Percentiles rank a stretch among this genome's conserved stretches.
These are phyloP conservation scores for Pyrenophora seminiperda DNA, from an alignment of 2,329 filamentous ascomycete species.

Conservation along the genomic window DNA sequence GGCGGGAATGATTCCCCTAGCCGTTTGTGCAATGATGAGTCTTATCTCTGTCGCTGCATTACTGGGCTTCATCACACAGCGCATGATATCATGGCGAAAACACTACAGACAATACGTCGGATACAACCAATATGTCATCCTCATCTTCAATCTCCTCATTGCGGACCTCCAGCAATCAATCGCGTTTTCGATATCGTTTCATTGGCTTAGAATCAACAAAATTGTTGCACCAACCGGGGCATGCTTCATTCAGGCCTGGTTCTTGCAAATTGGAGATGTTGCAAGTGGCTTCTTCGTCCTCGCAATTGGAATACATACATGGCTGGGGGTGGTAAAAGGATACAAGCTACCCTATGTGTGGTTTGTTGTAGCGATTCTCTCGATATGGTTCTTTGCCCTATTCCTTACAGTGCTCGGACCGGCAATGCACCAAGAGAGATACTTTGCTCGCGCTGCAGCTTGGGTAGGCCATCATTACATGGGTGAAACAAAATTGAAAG, in stretches of 20 bases:
- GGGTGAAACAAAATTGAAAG: too few species aligned
- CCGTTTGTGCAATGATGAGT: slow-evolving; percentile 55
- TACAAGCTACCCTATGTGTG: slow-evolving; percentile 53
- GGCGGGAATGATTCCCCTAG: slow-evolving; percentile 54
- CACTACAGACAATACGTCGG: slow-evolving; percentile 57
- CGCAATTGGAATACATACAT: slow-evolving; percentile 61
- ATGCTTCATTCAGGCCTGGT: slow-evolving; percentile 59
- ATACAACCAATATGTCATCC: slow-evolving; percentile 60
- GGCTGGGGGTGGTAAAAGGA: slow-evolving; percentile 55
- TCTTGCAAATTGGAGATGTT: slow-evolving; percentile 59
- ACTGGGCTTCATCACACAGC: slow-evolving; percentile 57
- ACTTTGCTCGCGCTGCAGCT: slow-evolving; percentile 57
- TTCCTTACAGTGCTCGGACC: slow-evolving; percentile 56
- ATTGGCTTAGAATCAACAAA: slow-evolving; percentile 53
- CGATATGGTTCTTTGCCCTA: slow-evolving; percentile 54
- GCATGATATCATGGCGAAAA: slow-evolving; percentile 57
- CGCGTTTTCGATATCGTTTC: slow-evolving; percentile 56
- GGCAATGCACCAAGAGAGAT: slow-evolving; percentile 47
- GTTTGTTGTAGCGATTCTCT: slow-evolving; percentile 53
- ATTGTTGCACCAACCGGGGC: slow-evolving; percentile 52
- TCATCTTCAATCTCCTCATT: slow-evolving; percentile 60
- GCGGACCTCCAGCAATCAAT: slow-evolving; percentile 60
- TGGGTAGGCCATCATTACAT: slow-evolving; percentile 37
- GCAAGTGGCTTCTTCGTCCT: slow-evolving; percentile 60
- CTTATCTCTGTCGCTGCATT: slow-evolving; percentile 52